Percentiles rank a stretch among this genome's conserved stretches.
Evolutionary conservation across 1,284 basidiomycete species (phyloP).

Genomic region (Ustilago hordei): DNA sequence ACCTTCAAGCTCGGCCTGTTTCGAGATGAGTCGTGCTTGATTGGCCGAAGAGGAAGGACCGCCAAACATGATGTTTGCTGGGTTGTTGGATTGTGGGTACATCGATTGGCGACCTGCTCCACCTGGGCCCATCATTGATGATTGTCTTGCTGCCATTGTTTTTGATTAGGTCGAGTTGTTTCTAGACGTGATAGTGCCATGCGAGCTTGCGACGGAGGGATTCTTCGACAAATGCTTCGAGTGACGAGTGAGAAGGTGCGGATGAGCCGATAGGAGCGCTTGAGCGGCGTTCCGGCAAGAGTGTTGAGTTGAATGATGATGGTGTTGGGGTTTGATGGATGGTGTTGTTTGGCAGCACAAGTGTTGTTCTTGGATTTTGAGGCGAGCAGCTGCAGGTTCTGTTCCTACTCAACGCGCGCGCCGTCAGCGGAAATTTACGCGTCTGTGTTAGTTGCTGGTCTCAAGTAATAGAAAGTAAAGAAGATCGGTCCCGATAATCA

Average conservation of each 20-base stretch:
- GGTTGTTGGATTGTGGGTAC: slow-evolving; percentile 34
- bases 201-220: too few relatives aligned
- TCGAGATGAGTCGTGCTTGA: slow-evolving; percentile 54
- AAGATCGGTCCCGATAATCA: too few relatives aligned
- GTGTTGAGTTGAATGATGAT: background rate
- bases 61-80: slow-evolving; percentile 42
- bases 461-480: too few relatives aligned
- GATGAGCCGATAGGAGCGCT: too few relatives aligned
- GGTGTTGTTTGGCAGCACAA: slow-evolving; percentile 17
- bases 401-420: slow-evolving; percentile 19
- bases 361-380: slow-evolving; percentile 14
- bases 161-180: too few relatives aligned
- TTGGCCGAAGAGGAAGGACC: slow-evolving; percentile 47
- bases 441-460: slow-evolving; percentile 9
- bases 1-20: slow-evolving; percentile 65
- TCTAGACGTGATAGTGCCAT: too few relatives aligned
- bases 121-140: slow-evolving; percentile 26
- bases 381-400: background rate
- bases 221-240: too few relatives aligned
- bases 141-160: slow-evolving; percentile 39
- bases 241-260: too few relatives aligned
- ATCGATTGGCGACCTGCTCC: slow-evolving; percentile 40
- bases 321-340: background rate
- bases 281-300: too few relatives aligned
- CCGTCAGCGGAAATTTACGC: slow-evolving; percentile 24